Evolutionary conservation across 225 moss, liverwort and hornwort genomes (phyloP).

Genomic region (Anthoceros angustus): DNA sequence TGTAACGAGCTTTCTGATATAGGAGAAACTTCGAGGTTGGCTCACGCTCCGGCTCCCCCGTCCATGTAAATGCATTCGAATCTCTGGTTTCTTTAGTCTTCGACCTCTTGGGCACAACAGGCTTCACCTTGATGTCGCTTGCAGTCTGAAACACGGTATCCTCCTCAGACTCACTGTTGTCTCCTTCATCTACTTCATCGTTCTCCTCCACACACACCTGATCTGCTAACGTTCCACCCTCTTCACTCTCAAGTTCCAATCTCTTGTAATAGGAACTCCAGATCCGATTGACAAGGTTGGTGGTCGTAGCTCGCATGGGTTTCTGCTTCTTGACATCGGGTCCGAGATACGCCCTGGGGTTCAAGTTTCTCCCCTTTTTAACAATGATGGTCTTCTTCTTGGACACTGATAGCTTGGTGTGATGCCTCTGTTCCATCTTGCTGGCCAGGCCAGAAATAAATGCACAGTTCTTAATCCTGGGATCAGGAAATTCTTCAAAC

Average conservation of each 20-base stretch:
- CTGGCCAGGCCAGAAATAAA: slow-evolving; percentile 52
- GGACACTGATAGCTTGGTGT: slow-evolving; percentile 46
- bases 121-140: neutral
- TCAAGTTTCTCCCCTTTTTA: slow-evolving; percentile 70
- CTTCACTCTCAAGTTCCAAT: slow-evolving; percentile 13
- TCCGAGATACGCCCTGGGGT: slow-evolving; percentile 61
- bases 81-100: slow-evolving; percentile 17
- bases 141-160: slow-evolving; percentile 27
- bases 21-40: slow-evolving; percentile 16
- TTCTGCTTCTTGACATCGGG: slow-evolving; percentile 64
- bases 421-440: slow-evolving; percentile 79
- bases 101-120: neutral
- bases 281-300: slow-evolving; percentile 56
- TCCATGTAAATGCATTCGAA: slow-evolving; percentile 15
- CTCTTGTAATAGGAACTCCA: slow-evolving; percentile 64
- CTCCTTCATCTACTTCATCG: slow-evolving; percentile 23
- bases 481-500: slow-evolving; percentile 77
- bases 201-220: slow-evolving; percentile 34
- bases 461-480: slow-evolving; percentile 47
- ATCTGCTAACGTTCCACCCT: slow-evolving; percentile 13
- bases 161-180: slow-evolving; percentile 51
- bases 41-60: slow-evolving; percentile 11
- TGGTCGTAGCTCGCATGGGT: slow-evolving; percentile 94
- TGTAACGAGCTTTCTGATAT: slow-evolving; percentile 19
- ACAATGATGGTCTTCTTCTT: slow-evolving; percentile 30